Evolutionary conservation across 805 yeast genomes (phyloP), one percentile per base, ranked within the genome.

Genomic region (Komagataella pseudopastoris): DNA sequence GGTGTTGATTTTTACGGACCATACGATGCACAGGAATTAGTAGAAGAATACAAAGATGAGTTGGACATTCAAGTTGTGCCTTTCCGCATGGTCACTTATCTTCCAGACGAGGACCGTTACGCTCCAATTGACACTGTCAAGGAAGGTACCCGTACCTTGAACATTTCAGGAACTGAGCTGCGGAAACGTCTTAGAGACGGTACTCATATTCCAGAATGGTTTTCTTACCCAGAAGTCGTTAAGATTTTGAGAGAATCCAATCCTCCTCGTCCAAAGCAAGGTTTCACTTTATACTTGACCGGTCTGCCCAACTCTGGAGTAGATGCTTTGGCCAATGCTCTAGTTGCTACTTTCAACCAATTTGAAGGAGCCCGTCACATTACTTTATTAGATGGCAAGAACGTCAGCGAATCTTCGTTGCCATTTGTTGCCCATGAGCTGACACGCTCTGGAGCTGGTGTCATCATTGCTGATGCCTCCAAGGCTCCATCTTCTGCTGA

Each of bases 1-100:
- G 97, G 97, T 56, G 89, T 79, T 51, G 96, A 91, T 56, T 89
- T 90, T 72, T 90, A 90, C 65, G 98, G 97, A 18, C 96, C 98
- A 12, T 91, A 90, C 65, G 98, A 90, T 65, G 97, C 97, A 30
- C 97, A 91, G 72, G 89, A 80, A 43, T 74, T 91, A 52, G 95
- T 90, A 56, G 88, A 82, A 54, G 70, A 80, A 58, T 81, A 79
- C 69, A 77, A 80, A 56, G 78, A 75, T 56, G 97, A 90, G 70
- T 76, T 90, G 56, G 87, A 80, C 45, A 90, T 90, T 62, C 86
- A 84, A 64, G 91, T 90, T 57, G 96, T 91, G 49, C 97, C 97
- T 53, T 90, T 90, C 75, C 83, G 96, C 75, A 88, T 87, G 95
- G 96, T 90, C 60, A 90, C 98, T 16, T 90, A 90, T 68, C 75